These are phyloP conservation scores for Xanthoconium stramineum DNA, from an alignment of 768 basidiomycete genomes.

Conservation along the genomic window DNA sequence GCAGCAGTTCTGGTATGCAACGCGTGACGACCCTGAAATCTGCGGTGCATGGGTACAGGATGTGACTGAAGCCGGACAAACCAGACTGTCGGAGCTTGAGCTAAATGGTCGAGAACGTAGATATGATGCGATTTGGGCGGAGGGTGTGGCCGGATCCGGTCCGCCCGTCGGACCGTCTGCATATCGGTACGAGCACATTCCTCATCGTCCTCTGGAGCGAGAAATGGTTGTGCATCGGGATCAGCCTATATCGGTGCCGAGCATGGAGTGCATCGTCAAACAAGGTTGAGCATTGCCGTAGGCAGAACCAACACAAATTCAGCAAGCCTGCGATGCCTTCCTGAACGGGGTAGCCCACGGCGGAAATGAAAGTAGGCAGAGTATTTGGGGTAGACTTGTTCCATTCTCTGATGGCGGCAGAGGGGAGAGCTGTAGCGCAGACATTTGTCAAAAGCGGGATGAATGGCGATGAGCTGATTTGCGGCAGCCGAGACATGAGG, in stretches of 20 bases:
- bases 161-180: not conserved
- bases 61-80: conserved; percentile 2
- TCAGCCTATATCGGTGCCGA: conserved; percentile 23
- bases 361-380: conserved; percentile 31
- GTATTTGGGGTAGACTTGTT: conserved; percentile 5
- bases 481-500: conserved; percentile 18
- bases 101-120: conserved; percentile 15
- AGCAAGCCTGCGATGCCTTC: conserved; percentile 16
- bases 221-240: conserved; percentile 9
- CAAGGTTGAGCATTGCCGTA: conserved; percentile 16
- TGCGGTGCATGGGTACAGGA: conserved; percentile 8
- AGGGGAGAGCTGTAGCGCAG: conserved; percentile 8
- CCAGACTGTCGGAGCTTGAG: conserved; percentile 23
- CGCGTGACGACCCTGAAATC: conserved; percentile 26
- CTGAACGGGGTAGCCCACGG: conserved; percentile 18
- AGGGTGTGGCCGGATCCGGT: conserved; percentile 19
- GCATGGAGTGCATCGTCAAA: not conserved
- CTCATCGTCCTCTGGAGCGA: not conserved
- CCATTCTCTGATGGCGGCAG: conserved; percentile 18
- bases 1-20: conserved; percentile 8
- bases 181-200: too few species aligned
- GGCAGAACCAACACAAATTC: conserved; percentile 25
- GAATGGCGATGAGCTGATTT: conserved; percentile 19
- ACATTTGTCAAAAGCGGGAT: conserved; percentile 12
- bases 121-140: conserved; percentile 28